phyloP scores from a whole-genome alignment of 192 early-diverging fungal genomes.

The Mortierella antarctica region DNA sequence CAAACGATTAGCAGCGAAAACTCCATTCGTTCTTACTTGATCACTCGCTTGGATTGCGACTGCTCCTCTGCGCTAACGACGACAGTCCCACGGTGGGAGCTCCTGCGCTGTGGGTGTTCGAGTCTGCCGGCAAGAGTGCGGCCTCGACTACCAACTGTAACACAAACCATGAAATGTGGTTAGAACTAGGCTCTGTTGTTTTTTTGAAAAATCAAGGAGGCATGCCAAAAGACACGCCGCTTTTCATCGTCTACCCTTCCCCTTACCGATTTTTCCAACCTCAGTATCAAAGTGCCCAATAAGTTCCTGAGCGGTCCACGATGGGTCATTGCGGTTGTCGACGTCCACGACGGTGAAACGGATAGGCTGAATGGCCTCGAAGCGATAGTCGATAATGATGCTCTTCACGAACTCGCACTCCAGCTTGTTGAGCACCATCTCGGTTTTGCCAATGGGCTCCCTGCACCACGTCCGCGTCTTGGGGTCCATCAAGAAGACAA shows the following conservation, averaged over 20 bases:
- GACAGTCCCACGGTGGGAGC: conserved; percentile 54
- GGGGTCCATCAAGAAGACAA: conserved; percentile 47
- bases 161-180: background rate
- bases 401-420: conserved; percentile 64
- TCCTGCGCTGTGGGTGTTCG: conserved; percentile 43
- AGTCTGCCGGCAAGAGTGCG: conserved; percentile 40
- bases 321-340: conserved; percentile 48
- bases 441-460: conserved; percentile 52
- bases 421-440: conserved; percentile 60
- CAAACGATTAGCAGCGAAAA: too few relatives aligned
- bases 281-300: conserved; percentile 58
- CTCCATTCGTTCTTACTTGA: conserved; percentile 14
- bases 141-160: conserved; percentile 50
- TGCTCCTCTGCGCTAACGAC: conserved; percentile 62
- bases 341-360: conserved; percentile 55
- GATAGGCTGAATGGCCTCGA: conserved; percentile 58
- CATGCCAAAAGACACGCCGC: too few relatives aligned
- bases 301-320: conserved; percentile 54
- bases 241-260: background rate
- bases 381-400: conserved; percentile 60
- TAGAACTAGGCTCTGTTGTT: background rate
- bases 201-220: background rate
- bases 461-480: conserved; percentile 47
- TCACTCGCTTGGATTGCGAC: conserved; percentile 50
- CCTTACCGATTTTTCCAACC: conserved; percentile 53